Conservation (phyloP, 1,284 basidiomycete species). For the Ustilago vetiveriae region DNA sequence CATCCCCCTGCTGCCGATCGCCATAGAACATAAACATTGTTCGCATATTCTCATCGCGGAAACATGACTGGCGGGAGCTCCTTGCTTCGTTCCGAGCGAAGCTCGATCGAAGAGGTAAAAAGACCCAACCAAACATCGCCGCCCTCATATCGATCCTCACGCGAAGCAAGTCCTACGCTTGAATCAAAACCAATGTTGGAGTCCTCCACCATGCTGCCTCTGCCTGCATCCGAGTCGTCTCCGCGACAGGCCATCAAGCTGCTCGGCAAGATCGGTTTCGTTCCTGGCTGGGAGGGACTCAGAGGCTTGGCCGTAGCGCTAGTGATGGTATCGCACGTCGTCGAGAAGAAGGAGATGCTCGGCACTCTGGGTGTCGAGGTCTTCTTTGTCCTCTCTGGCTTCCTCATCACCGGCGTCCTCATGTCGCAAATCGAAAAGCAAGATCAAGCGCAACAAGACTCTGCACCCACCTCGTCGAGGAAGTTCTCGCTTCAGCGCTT, state of each 20-base stretch:
- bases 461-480: neutral
- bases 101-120: constrained; percentile 7
- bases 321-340: constrained; percentile 26
- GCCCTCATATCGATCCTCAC: constrained; percentile 18
- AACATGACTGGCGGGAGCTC: constrained; percentile 6
- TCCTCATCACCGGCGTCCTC: constrained; percentile 46
- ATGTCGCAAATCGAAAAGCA: constrained; percentile 31
- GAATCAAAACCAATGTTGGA: neutral
- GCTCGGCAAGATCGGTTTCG: constrained; percentile 25
- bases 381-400: constrained; percentile 43
- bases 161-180: constrained; percentile 10
- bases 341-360: constrained; percentile 26
- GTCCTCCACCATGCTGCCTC: constrained; percentile 19
- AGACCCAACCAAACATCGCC: constrained; percentile 8
- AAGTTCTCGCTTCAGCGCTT: constrained; percentile 15
- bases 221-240: neutral
- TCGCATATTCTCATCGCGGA: too few species aligned
- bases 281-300: constrained; percentile 40
- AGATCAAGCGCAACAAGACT: constrained; percentile 7
- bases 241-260: neutral
- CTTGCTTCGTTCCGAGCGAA: constrained; percentile 2
- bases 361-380: constrained; percentile 33
- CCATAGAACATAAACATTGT: neutral
- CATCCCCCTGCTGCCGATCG: neutral
- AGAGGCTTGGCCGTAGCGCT: constrained; percentile 24